Evolutionary conservation across 208 protist species (phyloP).

Genomic region (Leishmania tropica): DNA sequence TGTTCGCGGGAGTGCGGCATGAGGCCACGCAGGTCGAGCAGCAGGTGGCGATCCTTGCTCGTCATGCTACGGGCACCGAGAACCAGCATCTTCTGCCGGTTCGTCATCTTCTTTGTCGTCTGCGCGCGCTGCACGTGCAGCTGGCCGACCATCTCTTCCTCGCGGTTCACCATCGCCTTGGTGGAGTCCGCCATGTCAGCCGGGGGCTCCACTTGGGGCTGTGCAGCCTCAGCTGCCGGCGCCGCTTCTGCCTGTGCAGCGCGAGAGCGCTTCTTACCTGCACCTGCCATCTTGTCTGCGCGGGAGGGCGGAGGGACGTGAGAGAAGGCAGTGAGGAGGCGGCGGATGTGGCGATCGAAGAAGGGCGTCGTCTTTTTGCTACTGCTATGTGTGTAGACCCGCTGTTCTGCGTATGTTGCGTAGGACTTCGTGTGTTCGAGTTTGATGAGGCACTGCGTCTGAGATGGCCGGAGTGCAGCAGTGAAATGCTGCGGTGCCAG

Average conservation of each 20-base stretch:
- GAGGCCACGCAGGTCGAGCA: constrained; percentile 91
- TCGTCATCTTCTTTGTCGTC: constrained; percentile 86
- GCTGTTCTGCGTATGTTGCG: background rate
- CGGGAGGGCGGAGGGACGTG: background rate
- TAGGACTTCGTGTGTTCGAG: background rate
- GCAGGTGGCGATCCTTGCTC: constrained; percentile 93
- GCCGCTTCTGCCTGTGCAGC: constrained; percentile 14
- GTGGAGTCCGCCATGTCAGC: constrained; percentile 23
- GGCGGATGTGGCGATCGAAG: background rate
- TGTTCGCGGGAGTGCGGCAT: constrained; percentile 96
- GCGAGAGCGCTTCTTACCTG: constrained; percentile 32
- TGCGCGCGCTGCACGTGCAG: constrained; percentile 50
- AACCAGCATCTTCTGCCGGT: constrained; percentile 95
- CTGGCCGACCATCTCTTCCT: constrained; percentile 66
- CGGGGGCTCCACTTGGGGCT: background rate
- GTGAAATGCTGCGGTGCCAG: background rate
- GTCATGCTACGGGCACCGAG: constrained; percentile 91
- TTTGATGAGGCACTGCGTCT: background rate
- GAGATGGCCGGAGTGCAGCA: background rate
- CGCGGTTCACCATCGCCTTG: constrained; percentile 18
- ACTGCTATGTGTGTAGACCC: background rate
- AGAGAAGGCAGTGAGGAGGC: background rate
- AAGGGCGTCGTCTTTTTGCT: background rate
- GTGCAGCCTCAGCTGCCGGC: background rate
- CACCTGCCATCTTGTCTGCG: constrained; percentile 7